Evolutionary conservation across 306 rosid species (phyloP).

Genomic region (Quercus cerris): DNA sequence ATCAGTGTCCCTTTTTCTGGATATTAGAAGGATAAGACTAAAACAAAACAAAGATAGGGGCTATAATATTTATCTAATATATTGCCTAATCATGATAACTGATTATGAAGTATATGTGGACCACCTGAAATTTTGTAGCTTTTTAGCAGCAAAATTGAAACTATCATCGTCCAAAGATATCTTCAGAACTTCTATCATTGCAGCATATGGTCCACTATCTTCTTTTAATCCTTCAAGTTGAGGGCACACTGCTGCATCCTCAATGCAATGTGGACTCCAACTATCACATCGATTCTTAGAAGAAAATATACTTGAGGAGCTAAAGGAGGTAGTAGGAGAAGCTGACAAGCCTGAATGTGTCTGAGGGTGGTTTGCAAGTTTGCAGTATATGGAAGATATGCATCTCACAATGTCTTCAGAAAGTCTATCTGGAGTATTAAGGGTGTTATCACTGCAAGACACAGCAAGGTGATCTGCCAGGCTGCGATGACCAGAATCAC

Average conservation of each 20-base stretch:
- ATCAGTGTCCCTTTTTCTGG: neutral
- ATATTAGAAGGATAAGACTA: neutral
- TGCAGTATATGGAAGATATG: slow-evolving; percentile 44
- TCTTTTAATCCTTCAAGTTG: slow-evolving; percentile 5
- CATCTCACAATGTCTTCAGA: slow-evolving; percentile 38
- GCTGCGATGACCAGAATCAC: slow-evolving; percentile 26
- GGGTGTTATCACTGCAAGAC: slow-evolving; percentile 9
- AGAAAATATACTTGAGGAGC: slow-evolving; percentile 34
- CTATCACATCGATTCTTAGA: slow-evolving; percentile 26
- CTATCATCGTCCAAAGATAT: slow-evolving; percentile 26
- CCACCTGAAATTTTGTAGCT: slow-evolving; percentile 38
- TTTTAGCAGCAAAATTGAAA: slow-evolving; percentile 26
- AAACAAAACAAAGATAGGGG: neutral
- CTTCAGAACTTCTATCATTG: slow-evolving; percentile 32
- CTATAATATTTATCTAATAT: neutral
- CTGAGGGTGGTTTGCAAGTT: slow-evolving; percentile 25
- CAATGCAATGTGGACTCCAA: slow-evolving; percentile 33
- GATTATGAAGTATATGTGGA: neutral
- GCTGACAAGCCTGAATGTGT: neutral
- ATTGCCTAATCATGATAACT: neutral
- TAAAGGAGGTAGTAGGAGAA: slow-evolving; percentile 29
- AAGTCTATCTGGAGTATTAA: slow-evolving; percentile 31
- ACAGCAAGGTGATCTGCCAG: slow-evolving; percentile 37
- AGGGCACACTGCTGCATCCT: neutral
- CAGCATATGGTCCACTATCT: slow-evolving; percentile 5